These are phyloP conservation scores for Teratosphaeria epicoccoides DNA, from an alignment of 2,329 filamentous ascomycete genomes.

Conservation along the genomic window DNA sequence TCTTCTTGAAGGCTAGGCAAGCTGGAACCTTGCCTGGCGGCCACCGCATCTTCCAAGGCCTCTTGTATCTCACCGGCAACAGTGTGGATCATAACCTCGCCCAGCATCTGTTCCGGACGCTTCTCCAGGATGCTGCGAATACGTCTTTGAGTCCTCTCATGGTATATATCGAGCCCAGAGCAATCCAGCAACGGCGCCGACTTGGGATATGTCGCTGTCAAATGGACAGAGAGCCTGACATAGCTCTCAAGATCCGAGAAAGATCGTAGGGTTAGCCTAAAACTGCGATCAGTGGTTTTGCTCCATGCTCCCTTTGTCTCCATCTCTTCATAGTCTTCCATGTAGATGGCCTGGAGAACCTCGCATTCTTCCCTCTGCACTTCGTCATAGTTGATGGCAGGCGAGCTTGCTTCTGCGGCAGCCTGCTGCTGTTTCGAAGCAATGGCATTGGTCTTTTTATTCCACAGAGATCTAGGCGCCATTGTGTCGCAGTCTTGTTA, in stretches of 20 bases:
- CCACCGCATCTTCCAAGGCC: constrained; percentile 75
- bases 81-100: constrained; percentile 56
- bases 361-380: constrained; percentile 81
- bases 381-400: constrained; percentile 60
- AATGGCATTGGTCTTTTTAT: constrained; percentile 14
- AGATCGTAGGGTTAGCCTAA: constrained; percentile 69
- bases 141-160: constrained; percentile 59
- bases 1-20: constrained; percentile 84
- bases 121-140: constrained; percentile 59
- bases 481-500: constrained; percentile 19
- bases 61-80: constrained; percentile 52
- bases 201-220: constrained; percentile 87
- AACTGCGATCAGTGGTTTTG: constrained; percentile 67
- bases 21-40: constrained; percentile 60
- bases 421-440: background rate
- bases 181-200: constrained; percentile 63
- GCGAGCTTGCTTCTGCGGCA: constrained; percentile 4
- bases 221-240: constrained; percentile 62
- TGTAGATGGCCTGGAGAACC: constrained; percentile 77
- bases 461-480: constrained; percentile 38
- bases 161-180: constrained; percentile 53
- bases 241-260: constrained; percentile 61
- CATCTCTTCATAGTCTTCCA: constrained; percentile 72
- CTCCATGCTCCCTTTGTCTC: constrained; percentile 72
- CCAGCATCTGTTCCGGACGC: constrained; percentile 54